Percentiles rank a stretch among this genome's conserved stretches.
phyloP scores from a whole-genome alignment of 805 yeast species.

The Hanseniaspora vineae region DNA sequence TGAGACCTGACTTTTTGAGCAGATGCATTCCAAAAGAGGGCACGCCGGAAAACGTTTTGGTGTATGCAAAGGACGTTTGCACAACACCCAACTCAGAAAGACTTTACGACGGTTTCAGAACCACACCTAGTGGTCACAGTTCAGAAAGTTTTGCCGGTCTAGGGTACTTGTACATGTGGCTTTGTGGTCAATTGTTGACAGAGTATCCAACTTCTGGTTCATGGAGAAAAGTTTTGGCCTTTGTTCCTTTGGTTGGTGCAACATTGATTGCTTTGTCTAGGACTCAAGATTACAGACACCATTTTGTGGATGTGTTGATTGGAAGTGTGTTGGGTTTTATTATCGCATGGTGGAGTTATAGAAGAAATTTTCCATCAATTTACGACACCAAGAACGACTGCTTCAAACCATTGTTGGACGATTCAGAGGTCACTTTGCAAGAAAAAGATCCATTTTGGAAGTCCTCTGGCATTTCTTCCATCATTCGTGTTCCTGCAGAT shows the following conservation, averaged over 20 bases:
- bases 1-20: constrained; percentile 83
- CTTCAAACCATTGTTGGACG: constrained; percentile 30
- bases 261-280: constrained; percentile 68
- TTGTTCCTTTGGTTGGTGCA: constrained; percentile 56
- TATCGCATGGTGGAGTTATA: constrained; percentile 36
- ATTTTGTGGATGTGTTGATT: constrained; percentile 66
- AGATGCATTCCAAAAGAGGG: constrained; percentile 60
- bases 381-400: constrained; percentile 16
- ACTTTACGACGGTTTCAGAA: constrained; percentile 60
- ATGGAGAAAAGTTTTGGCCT: constrained; percentile 46
- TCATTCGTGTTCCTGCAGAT: neutral
- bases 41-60: constrained; percentile 43
- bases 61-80: constrained; percentile 52
- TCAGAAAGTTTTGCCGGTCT: constrained; percentile 58
- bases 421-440: constrained; percentile 26
- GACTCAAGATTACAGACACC: constrained; percentile 89
- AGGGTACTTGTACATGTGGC: constrained; percentile 50
- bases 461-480: neutral
- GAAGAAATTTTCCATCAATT: constrained; percentile 29
- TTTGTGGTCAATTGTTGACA: constrained; percentile 50
- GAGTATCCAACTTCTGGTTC: constrained; percentile 39
- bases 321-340: constrained; percentile 59
- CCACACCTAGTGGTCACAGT: constrained; percentile 77
- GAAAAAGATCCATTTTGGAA: constrained; percentile 1
- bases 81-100: constrained; percentile 34